These are phyloP conservation scores for Phytopythium helicoides DNA, from an alignment of 352 stramenopile genomes.

Conservation along the genomic window DNA sequence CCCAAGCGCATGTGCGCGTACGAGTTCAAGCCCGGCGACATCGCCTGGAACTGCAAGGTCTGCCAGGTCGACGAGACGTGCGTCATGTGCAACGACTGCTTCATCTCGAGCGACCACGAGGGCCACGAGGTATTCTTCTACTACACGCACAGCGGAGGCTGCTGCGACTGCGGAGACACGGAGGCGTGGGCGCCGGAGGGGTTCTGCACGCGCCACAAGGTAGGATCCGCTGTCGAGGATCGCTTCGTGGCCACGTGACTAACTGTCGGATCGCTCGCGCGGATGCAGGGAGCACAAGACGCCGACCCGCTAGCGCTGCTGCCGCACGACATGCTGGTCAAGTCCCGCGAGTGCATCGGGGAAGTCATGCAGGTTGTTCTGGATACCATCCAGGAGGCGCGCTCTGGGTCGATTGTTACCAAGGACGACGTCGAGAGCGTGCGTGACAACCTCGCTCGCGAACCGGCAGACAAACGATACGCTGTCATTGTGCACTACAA, in stretches of 20 bases:
- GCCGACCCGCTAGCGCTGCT: slow-evolving; percentile 59
- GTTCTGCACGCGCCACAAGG: slow-evolving; percentile 94
- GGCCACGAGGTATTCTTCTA: slow-evolving; percentile 95
- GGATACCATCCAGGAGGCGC: slow-evolving; percentile 58
- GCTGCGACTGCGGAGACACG: slow-evolving; percentile 97
- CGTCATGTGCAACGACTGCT: slow-evolving; percentile 98
- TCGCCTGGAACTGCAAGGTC: slow-evolving; percentile 96
- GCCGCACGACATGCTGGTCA: slow-evolving; percentile 48
- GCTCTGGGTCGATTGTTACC: slow-evolving; percentile 53
- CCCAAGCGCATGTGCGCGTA: slow-evolving; percentile 91
- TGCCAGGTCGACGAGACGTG: slow-evolving; percentile 93
- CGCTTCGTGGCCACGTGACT: not conserved
- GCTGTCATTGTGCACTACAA: slow-evolving; percentile 93
- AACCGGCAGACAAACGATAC: slow-evolving; percentile 64
- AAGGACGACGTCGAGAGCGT: slow-evolving; percentile 47
- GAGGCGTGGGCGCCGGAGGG: slow-evolving; percentile 94
- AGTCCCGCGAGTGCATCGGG: slow-evolving; percentile 55
- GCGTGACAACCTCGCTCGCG: slow-evolving; percentile 42
- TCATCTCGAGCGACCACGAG: slow-evolving; percentile 93
- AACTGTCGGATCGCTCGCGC: not conserved
- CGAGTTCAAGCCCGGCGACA: slow-evolving; percentile 95
- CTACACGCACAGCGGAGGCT: slow-evolving; percentile 94
- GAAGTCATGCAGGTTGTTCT: slow-evolving; percentile 73
- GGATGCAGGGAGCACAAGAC: slow-evolving; percentile 66
- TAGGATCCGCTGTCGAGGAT: slow-evolving; percentile 15